phyloP scores from a whole-genome alignment of 2,329 filamentous ascomycete genomes.

The Microcera coccophila region DNA sequence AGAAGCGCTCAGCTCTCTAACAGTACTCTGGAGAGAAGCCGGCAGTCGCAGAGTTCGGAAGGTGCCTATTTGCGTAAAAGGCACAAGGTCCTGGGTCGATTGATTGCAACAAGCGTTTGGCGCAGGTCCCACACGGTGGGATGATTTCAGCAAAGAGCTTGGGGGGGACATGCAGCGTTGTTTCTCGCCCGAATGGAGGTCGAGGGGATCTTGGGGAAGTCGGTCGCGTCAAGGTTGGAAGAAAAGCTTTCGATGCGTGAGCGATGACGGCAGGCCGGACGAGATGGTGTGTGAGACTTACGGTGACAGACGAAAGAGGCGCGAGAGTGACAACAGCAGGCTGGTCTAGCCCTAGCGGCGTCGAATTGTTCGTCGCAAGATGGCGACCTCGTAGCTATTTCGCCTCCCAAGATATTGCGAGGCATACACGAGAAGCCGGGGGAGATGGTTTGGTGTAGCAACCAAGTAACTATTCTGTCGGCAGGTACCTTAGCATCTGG shows the following conservation, averaged over 20 bases:
- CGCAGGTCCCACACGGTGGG: background rate
- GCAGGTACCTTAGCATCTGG: no score
- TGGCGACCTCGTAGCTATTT: no score
- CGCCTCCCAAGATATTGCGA: background rate
- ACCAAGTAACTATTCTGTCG: slow-evolving; percentile 6
- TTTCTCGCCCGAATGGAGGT: background rate
- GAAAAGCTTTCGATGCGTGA: slow-evolving; percentile 18
- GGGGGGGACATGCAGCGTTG: background rate
- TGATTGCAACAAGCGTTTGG: background rate
- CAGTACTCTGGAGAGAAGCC: background rate
- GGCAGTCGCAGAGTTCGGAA: background rate
- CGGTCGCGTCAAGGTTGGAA: slow-evolving; percentile 18
- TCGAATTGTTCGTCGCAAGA: no score
- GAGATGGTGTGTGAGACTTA: slow-evolving; percentile 22
- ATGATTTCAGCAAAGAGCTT: no score
- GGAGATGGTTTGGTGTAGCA: slow-evolving; percentile 17
- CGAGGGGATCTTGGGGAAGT: slow-evolving; percentile 1
- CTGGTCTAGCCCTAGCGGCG: background rate
- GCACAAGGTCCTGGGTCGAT: background rate
- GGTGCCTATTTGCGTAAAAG: background rate
- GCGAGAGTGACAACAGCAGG: slow-evolving; percentile 4
- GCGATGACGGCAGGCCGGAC: slow-evolving; percentile 21
- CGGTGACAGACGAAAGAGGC: slow-evolving; percentile 16
- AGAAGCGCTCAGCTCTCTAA: background rate
- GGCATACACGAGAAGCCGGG: slow-evolving; percentile 3